A percentile compares a stretch with the other conserved stretches of the same genome.
phyloP scores from a whole-genome alignment of 495 filamentous ascomycete species.

The Daldinia bambusicola region DNA sequence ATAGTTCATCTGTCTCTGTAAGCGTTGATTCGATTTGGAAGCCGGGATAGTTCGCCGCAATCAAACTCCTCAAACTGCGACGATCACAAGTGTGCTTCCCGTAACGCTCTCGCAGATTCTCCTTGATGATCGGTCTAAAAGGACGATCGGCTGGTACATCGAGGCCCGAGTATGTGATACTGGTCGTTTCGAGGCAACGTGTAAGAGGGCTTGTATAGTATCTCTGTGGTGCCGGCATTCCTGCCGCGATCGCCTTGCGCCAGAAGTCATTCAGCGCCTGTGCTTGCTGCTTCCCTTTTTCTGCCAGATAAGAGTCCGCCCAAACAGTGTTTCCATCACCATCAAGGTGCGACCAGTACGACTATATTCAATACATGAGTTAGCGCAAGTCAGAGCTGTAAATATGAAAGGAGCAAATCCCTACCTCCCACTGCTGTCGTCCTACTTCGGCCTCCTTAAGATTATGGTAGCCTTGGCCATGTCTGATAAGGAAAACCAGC shows the following conservation, averaged over 20 bases:
- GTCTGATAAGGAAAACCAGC: constrained; percentile 49
- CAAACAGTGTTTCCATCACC: constrained; percentile 74
- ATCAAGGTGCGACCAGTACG: constrained; percentile 74
- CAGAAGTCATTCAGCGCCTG: constrained; percentile 71
- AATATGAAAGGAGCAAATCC: not conserved
- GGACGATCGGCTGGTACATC: constrained; percentile 39
- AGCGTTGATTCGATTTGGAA: constrained; percentile 73
- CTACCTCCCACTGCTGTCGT: constrained; percentile 49
- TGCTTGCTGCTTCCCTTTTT: constrained; percentile 70
- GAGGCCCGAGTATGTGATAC: constrained; percentile 63
- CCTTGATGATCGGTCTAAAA: constrained; percentile 73
- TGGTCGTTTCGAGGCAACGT: constrained; percentile 73
- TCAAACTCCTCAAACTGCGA: constrained; percentile 66
- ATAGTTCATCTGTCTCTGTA: constrained; percentile 68
- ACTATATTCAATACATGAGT: constrained; percentile 27
- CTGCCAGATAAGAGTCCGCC: constrained; percentile 75
- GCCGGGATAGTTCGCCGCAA: constrained; percentile 65
- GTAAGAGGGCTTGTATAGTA: constrained; percentile 77
- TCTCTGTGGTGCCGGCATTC: constrained; percentile 70
- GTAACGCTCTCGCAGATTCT: constrained; percentile 76
- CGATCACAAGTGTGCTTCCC: constrained; percentile 84
- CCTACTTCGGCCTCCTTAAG: constrained; percentile 51
- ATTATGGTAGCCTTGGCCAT: constrained; percentile 54
- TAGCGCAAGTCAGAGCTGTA: not conserved
- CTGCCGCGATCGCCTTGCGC: constrained; percentile 62